Evolutionary conservation across 2,329 filamentous ascomycete species (phyloP), one percentile per base, ranked within the genome.

Genomic region (Cercospora zeina): DNA sequence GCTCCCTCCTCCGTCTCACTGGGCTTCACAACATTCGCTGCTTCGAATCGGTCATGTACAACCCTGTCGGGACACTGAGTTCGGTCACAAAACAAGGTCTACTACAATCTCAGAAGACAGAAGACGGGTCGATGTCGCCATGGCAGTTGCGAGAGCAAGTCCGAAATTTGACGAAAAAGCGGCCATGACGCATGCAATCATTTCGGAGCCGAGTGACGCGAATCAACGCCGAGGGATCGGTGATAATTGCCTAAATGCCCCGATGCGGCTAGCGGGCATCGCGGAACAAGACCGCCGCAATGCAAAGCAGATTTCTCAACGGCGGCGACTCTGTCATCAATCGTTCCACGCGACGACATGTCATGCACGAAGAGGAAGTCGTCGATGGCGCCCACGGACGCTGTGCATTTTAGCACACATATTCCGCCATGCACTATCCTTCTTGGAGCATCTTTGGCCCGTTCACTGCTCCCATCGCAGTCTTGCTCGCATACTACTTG

Each of bases 251-350:
- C 27, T 21, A 53, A 53, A 16, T 53, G 49, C 49, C 49, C 27
- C 2, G 27, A 21, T 53, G 1, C 30, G 49, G 49, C 49, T 53
- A 53, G 49, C 49, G 10, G 3, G 9, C n/a, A 5, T 5, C 0
- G 49, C 49, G 49, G 49, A 53, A 53, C 9, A 7, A 2, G 4
- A 34, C 49, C 49, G 49, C 5, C 19, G 21, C 11, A 27, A 19
- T 24, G 24, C 24, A 24, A 24, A 49, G 14, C 49, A 6, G 49
- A 53, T 34, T 34, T 34, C 49, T 53, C 19, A 53, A 13, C n/a
- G 27, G 33, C 49, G 49, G 49, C 49, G 30, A 53, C n/a, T 53
- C 49, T 53, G 49, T 53, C 49, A 53, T 27, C 49, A 53, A 33
- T 21, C 30, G 19, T 31, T 16, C 34, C 49, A 34, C 19, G 7